phyloP scores from a whole-genome alignment of 495 filamentous ascomycete genomes.

The Hypomontagnella monticulosa region DNA sequence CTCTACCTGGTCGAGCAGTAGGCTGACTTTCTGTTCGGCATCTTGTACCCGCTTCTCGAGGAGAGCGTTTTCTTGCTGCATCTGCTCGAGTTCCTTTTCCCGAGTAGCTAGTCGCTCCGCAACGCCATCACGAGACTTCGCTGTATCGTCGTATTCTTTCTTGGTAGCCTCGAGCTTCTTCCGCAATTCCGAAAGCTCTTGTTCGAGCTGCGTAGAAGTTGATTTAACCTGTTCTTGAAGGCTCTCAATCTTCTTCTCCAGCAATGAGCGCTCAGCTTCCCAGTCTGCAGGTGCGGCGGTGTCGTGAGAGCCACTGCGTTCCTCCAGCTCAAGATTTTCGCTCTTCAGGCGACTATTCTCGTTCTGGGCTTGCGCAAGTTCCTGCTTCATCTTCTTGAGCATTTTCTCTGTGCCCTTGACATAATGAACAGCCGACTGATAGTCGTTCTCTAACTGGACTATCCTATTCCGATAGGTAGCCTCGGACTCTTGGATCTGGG shows the following conservation, averaged over 20 bases:
- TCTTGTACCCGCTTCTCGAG: slow-evolving; percentile 85
- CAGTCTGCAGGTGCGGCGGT: slow-evolving; percentile 67
- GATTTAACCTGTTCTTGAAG: slow-evolving; percentile 73
- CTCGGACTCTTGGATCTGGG: slow-evolving; percentile 83
- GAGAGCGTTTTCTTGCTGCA: slow-evolving; percentile 80
- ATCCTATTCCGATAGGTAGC: slow-evolving; percentile 89
- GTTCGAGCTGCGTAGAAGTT: slow-evolving; percentile 73
- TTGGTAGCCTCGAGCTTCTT: slow-evolving; percentile 70
- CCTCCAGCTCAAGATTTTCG: slow-evolving; percentile 72
- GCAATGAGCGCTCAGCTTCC: slow-evolving; percentile 76
- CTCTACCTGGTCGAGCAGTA: slow-evolving; percentile 93
- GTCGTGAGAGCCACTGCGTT: slow-evolving; percentile 54
- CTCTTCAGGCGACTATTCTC: slow-evolving; percentile 84
- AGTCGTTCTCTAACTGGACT: slow-evolving; percentile 91
- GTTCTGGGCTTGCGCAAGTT: slow-evolving; percentile 85
- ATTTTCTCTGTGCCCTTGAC: slow-evolving; percentile 99
- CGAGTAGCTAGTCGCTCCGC: slow-evolving; percentile 67
- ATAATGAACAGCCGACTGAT: slow-evolving; percentile 99
- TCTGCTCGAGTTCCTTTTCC: slow-evolving; percentile 76
- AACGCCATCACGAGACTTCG: slow-evolving; percentile 63
- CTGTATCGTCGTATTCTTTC: slow-evolving; percentile 73
- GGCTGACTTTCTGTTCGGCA: slow-evolving; percentile 90
- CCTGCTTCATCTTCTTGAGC: slow-evolving; percentile 98
- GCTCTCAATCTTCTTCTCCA: slow-evolving; percentile 71
- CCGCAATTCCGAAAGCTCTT: slow-evolving; percentile 72